Conservation (phyloP, 2,329 filamentous ascomycete species). For the Colletotrichum theobromicola region DNA sequence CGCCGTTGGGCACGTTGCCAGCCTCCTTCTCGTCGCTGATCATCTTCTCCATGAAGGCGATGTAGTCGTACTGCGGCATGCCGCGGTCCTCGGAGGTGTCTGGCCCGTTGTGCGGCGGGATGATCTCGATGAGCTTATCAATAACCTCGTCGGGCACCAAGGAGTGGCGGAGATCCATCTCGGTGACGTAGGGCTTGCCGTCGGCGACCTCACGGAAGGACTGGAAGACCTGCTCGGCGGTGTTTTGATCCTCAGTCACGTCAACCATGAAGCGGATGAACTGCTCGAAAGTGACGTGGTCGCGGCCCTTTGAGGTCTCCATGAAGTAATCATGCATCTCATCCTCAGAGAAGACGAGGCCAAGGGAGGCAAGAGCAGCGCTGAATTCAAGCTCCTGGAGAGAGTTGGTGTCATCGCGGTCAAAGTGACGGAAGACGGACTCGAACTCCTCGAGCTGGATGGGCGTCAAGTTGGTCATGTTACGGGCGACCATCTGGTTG, state of each 20-base stretch:
- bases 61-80: slow-evolving; percentile 91
- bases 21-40: slow-evolving; percentile 52
- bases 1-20: slow-evolving; percentile 31
- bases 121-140: slow-evolving; percentile 85
- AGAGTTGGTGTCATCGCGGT: slow-evolving; percentile 89
- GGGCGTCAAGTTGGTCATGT: slow-evolving; percentile 98
- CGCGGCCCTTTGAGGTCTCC: slow-evolving; percentile 80
- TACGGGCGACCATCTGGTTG: slow-evolving; percentile 97
- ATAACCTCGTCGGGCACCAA: slow-evolving; percentile 97
- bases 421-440: slow-evolving; percentile 97
- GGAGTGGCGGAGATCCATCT: slow-evolving; percentile 93
- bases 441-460: slow-evolving; percentile 99
- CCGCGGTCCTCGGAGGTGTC: slow-evolving; percentile 87
- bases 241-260: slow-evolving; percentile 98
- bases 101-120: slow-evolving; percentile 83
- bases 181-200: slow-evolving; percentile 98
- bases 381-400: slow-evolving; percentile 95
- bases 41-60: slow-evolving; percentile 93
- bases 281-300: slow-evolving; percentile 93
- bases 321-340: slow-evolving; percentile 98
- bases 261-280: slow-evolving; percentile 99
- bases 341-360: slow-evolving; percentile 93
- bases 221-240: slow-evolving; percentile 97
- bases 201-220: slow-evolving; percentile 97
- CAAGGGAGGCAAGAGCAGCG: slow-evolving; percentile 91